Conservation (phyloP, 2,329 filamentous ascomycete genomes). For the Aspergillus tamarii region DNA sequence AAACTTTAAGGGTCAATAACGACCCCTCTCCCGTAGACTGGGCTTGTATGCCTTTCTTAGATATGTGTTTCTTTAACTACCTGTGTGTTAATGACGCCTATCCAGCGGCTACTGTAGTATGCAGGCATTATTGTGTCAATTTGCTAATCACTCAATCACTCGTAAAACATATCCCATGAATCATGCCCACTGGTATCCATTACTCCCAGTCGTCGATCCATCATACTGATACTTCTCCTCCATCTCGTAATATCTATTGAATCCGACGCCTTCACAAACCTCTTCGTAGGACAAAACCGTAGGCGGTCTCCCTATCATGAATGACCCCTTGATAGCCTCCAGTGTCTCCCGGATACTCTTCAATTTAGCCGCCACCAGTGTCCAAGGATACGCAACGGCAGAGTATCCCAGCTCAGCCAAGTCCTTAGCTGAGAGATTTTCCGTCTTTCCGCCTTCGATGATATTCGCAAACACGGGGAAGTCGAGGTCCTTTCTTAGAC, state of each 20-base stretch:
- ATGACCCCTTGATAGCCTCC: slow-evolving; percentile 44
- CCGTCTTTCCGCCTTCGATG: slow-evolving; percentile 47
- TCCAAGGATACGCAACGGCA: slow-evolving; percentile 51
- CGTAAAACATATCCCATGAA: too few species aligned
- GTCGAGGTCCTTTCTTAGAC: slow-evolving; percentile 37
- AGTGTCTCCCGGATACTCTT: slow-evolving; percentile 42
- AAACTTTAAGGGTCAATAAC: too few species aligned
- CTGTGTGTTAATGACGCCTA: too few species aligned
- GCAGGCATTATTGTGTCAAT: too few species aligned
- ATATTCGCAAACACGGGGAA: slow-evolving; percentile 50
- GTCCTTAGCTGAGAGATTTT: slow-evolving; percentile 46
- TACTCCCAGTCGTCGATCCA: too few species aligned
- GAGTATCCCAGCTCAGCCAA: slow-evolving; percentile 45
- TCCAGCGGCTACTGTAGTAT: too few species aligned
- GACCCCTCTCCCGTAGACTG: too few species aligned
- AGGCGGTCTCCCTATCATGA: slow-evolving; percentile 47
- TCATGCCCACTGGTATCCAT: too few species aligned
- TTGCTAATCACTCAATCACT: too few species aligned
- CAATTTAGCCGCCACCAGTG: slow-evolving; percentile 48
- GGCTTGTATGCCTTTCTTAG: too few species aligned
- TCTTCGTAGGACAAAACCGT: slow-evolving; percentile 49
- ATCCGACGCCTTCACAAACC: slow-evolving; percentile 52
- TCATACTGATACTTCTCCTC: too few species aligned
- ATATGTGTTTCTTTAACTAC: too few species aligned
- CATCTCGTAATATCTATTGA: slow-evolving; percentile 43